phyloP scores from a whole-genome alignment of 2,329 filamentous ascomycete species.

The Cercospora sp. region DNA sequence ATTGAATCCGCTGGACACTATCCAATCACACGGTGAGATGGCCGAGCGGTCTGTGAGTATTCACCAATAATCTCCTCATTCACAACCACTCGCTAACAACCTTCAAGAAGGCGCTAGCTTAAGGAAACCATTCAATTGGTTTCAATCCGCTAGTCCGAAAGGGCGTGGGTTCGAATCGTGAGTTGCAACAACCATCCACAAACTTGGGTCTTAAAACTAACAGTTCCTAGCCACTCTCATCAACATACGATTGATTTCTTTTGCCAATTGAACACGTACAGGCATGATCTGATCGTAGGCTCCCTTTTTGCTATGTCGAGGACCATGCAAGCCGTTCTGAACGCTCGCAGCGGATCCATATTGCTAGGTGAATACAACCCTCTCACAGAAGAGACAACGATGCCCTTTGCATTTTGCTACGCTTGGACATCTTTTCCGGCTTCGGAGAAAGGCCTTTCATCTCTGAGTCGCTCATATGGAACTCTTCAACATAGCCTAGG shows the following conservation, averaged over 20 bases:
- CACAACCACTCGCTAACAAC: too few relatives aligned
- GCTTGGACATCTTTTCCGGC: not conserved
- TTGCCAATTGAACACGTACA: not conserved
- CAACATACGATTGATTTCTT: constrained; percentile 17
- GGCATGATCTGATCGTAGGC: not conserved
- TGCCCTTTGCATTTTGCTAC: not conserved
- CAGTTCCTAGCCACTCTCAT: constrained; percentile 29
- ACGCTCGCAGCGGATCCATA: not conserved
- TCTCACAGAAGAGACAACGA: not conserved
- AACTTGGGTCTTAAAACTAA: not conserved
- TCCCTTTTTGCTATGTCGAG: not conserved
- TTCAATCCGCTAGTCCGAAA: constrained; percentile 35
- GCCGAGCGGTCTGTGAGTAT: constrained; percentile 31
- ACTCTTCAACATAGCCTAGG: not conserved
- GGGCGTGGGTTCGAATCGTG: constrained; percentile 36
- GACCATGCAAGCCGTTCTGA: not conserved
- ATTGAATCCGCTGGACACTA: too few relatives aligned
- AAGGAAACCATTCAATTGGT: not conserved
- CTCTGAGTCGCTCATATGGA: not conserved
- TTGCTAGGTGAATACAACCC: not conserved
- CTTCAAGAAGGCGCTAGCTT: not conserved
- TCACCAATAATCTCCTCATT: not conserved
- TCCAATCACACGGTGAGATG: constrained; percentile 13
- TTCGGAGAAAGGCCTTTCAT: not conserved
- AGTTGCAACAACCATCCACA: not conserved